Evolutionary conservation across 371 early-diverging fungal genomes (phyloP), one percentile per base, ranked within the genome.

Genomic region (Mortierella sp.): DNA sequence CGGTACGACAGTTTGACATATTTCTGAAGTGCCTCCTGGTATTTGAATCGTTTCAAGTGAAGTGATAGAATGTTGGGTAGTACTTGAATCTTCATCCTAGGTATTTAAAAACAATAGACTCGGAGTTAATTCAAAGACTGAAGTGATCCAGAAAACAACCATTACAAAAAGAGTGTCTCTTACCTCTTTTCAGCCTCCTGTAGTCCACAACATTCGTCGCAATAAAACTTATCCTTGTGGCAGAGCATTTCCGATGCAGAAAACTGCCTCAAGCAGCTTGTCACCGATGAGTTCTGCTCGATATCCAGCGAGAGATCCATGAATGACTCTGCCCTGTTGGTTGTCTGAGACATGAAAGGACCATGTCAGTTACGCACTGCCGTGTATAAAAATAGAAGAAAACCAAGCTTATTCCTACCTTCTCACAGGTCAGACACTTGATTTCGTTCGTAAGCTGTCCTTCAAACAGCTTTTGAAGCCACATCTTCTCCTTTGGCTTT

Each of bases 31-130:
- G 93, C 90, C 74, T 98, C 97, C 83, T 97, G 96, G 84, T 95
- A 98, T 83, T 98, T 98, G 86, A 98, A 98, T 33, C 99, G 91
- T 82, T 98, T 98, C 43, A 98, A 86, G 75, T 98, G 99, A 43
- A 98, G 89, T 0, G 97, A 97, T 38, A 98, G 86, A 21, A 98
- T 94, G 69, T 96, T 97, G 22, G 99, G 99, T 38, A 97, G 84
- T 74, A 91, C 88, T 81, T 96, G 96, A 55, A 98, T 94, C 73
- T 96, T 96, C 98, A 98, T 97, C 70, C 99, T 94, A 40, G 57
- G 33, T 3, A 47, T 6, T 24, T 0, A 15, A n/a, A 19, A 58
- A 36, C 45, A 47, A 16, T 11, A 22, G 45, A 47, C 13, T n/a
- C 40, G 19, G 19, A 16, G 11, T 45, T 6, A 28, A n/a, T 21